Evolutionary conservation across 768 basidiomycete genomes (phyloP).

Genomic region (Tulasnella sp.): DNA sequence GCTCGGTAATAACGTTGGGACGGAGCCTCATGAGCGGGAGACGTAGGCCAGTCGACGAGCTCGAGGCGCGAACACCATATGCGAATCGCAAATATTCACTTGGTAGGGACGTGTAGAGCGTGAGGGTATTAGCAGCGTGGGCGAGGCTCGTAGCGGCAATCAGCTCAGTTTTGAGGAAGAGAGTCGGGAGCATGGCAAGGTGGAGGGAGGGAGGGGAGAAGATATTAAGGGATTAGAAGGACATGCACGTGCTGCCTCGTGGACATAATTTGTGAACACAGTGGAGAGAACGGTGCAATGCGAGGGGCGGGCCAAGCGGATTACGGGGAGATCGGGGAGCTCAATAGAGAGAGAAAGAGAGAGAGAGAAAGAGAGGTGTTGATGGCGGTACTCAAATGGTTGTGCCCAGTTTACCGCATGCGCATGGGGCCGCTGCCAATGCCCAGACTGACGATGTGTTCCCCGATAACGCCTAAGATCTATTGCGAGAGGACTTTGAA

Average conservation of each 20-base stretch:
- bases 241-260: background rate
- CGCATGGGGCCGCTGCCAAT: too few relatives aligned
- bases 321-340: too few relatives aligned
- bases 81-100: background rate
- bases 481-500: too few relatives aligned
- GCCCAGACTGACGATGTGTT: too few relatives aligned
- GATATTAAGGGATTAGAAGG: background rate
- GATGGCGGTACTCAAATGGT: too few relatives aligned
- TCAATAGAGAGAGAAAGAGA: too few relatives aligned
- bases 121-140: slow-evolving; percentile 19
- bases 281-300: too few relatives aligned
- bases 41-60: background rate
- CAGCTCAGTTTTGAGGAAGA: slow-evolving; percentile 8
- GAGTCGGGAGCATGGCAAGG: background rate
- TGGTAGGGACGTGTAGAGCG: slow-evolving; percentile 16
- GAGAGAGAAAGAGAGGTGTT: too few relatives aligned
- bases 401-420: too few relatives aligned
- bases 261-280: background rate
- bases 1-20: slow-evolving; percentile 24
- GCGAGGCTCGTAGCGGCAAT: slow-evolving; percentile 4
- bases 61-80: background rate
- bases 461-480: too few relatives aligned
- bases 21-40: slow-evolving; percentile 6
- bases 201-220: background rate
- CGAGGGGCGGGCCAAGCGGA: too few relatives aligned